Evolutionary conservation across 202 grass and related monocot genomes (phyloP).

Genomic region (Tripidium arundinaceum): DNA sequence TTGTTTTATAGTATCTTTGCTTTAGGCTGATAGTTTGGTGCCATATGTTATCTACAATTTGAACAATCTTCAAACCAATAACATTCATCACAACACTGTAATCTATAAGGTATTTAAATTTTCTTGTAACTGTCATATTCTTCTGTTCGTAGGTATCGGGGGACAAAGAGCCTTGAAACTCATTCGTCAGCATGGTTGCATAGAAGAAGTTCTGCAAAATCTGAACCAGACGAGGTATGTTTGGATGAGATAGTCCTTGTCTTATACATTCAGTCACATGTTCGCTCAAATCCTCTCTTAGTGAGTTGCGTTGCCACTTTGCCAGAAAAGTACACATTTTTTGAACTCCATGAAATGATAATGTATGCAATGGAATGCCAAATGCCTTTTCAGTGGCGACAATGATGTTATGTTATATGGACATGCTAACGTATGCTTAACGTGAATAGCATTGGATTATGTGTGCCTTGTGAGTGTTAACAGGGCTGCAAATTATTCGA

Average conservation of each 20-base stretch:
- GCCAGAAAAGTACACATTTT: neutral
- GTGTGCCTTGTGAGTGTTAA: constrained; percentile 10
- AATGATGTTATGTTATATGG: constrained; percentile 1
- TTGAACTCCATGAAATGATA: neutral
- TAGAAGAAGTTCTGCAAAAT: constrained; percentile 86
- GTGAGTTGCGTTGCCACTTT: constrained; percentile 16
- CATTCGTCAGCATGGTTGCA: constrained; percentile 75
- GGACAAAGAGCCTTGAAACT: constrained; percentile 91
- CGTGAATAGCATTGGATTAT: neutral
- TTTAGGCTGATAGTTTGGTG: constrained; percentile 15
- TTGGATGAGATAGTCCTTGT: constrained; percentile 11
- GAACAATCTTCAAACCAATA: neutral
- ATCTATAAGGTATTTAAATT: constrained; percentile 4
- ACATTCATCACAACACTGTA: neutral
- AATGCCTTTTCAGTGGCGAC: neutral
- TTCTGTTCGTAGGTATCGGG: constrained; percentile 66
- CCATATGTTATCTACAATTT: constrained; percentile 14
- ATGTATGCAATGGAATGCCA: neutral
- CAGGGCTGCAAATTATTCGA: neutral
- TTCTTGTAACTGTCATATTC: constrained; percentile 3
- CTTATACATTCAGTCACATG: neutral
- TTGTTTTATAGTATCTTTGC: constrained; percentile 4
- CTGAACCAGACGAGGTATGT: constrained; percentile 70
- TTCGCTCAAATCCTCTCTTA: neutral
- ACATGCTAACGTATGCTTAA: neutral